These are phyloP conservation scores for Starmerella vaccinii DNA, from an alignment of 805 yeast species.

Conservation along the genomic window DNA sequence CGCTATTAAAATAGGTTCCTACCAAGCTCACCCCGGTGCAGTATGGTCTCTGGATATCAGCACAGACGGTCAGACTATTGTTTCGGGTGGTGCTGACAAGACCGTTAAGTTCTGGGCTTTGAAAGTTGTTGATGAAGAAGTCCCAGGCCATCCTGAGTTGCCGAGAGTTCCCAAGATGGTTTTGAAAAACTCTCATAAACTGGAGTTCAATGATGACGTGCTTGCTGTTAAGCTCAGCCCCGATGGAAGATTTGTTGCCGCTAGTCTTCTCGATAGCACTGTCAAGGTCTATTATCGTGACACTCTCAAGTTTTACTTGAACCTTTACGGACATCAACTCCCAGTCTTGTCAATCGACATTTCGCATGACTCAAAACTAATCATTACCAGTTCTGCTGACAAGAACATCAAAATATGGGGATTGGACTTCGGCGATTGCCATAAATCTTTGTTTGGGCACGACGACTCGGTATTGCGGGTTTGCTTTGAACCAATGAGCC, in stretches of 20 bases:
- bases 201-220: slow-evolving; percentile 81
- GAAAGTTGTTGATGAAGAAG: slow-evolving; percentile 49
- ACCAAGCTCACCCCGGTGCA: slow-evolving; percentile 70
- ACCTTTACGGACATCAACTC: slow-evolving; percentile 89
- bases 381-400: slow-evolving; percentile 92
- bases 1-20: slow-evolving; percentile 58
- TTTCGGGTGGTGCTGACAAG: slow-evolving; percentile 93
- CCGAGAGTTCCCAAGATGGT: slow-evolving; percentile 44
- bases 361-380: slow-evolving; percentile 73
- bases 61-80: slow-evolving; percentile 70
- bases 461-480: slow-evolving; percentile 92
- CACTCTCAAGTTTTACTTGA: slow-evolving; percentile 73
- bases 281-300: slow-evolving; percentile 88
- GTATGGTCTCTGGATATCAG: slow-evolving; percentile 86
- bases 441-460: slow-evolving; percentile 90
- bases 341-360: slow-evolving; percentile 92
- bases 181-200: slow-evolving; percentile 62
- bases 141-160: slow-evolving; percentile 51
- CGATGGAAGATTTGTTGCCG: slow-evolving; percentile 65
- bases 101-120: slow-evolving; percentile 83
- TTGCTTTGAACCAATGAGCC: slow-evolving; percentile 70
- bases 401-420: slow-evolving; percentile 98
- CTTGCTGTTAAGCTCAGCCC: slow-evolving; percentile 71
- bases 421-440: slow-evolving; percentile 97
- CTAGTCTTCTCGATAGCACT: slow-evolving; percentile 83